phyloP scores from a whole-genome alignment of 2,329 filamentous ascomycete genomes.

The Nothophoma quercina region DNA sequence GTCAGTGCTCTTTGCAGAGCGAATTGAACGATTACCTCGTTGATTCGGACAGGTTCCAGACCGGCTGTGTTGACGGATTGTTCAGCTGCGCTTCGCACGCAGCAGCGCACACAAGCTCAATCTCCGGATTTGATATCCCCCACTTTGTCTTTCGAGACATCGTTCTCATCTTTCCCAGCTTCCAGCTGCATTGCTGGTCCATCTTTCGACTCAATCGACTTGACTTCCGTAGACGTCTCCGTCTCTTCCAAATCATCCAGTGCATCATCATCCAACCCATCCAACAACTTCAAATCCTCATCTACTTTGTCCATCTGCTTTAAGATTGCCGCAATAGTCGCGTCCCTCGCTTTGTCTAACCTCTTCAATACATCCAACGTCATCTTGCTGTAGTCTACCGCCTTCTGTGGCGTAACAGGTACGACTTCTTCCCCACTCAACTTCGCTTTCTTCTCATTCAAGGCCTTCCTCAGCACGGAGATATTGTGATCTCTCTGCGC shows the following conservation, averaged over 20 bases:
- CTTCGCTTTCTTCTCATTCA: constrained; percentile 53
- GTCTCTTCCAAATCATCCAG: constrained; percentile 24
- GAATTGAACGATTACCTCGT: no score
- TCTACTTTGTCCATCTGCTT: constrained; percentile 62
- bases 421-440: constrained; percentile 33
- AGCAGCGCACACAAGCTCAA: no score
- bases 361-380: constrained; percentile 50
- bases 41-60: no score
- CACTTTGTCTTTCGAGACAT: no score
- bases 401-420: constrained; percentile 40
- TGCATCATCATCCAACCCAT: constrained; percentile 31
- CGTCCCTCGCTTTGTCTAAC: constrained; percentile 61
- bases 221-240: not conserved
- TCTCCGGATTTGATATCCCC: no score
- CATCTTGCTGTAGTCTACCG: constrained; percentile 54
- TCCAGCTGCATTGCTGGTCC: no score
- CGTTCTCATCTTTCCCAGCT: no score
- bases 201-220: not conserved
- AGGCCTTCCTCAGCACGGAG: constrained; percentile 54
- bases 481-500: constrained; percentile 58
- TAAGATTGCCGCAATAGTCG: constrained; percentile 60
- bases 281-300: constrained; percentile 41
- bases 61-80: no score
- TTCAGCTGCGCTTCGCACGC: no score
- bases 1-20: no score